Base-by-base conservation (phyloP, 352 stramenopile species). In the Achlya hypogyna region DNA sequence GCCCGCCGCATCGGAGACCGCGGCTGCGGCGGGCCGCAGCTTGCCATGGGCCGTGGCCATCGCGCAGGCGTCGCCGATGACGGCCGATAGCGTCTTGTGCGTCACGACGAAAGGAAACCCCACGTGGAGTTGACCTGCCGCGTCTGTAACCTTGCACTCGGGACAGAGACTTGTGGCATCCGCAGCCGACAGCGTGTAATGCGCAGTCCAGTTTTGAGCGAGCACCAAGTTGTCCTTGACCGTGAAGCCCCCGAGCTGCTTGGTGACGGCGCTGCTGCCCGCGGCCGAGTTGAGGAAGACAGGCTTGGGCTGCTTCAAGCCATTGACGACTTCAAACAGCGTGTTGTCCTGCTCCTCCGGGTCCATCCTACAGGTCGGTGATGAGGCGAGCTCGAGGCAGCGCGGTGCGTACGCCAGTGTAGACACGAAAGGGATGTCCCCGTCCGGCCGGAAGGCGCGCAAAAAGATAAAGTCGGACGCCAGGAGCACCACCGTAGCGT, bases 401-500 rank as follows among this genome's bases (percentile, higher is more conserved):
- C 25, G n/a, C 2, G 31, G 6, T 10, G 16, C 60, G 42, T 67
- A 67, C 60, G 29, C 34, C 14, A 53, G 31, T 0, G 73, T 75
- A 16, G 66, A 69, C 4, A 81, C 81, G n/a, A 94, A 74, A 10
- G 83, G 82, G 25, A 77, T 74, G 8, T 71, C 73, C 45, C 72
- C 76, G 69, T 89, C 86, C n/a, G 91, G 72, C 4, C 72, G 69
- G 51, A 94, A 87, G 4, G 51, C 71, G 12, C 80, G 72, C 20
- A 89, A 70, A 60, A 94, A 94, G 32, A 91, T 59, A 63, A 94
- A 92, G 52, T 92, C 78, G 9, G 74, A 74, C 20, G 88, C 80
- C 1, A 94, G 64, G 32, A 94, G 53, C 22, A 92, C 80, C 9
- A 94, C n/a, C 2, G 72, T 60, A 2, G 73, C 71, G 29, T 89